Evolutionary conservation across 805 yeast genomes (phyloP), one percentile per base, ranked within the genome.

Genomic region (Teunomyces funiuensis): DNA sequence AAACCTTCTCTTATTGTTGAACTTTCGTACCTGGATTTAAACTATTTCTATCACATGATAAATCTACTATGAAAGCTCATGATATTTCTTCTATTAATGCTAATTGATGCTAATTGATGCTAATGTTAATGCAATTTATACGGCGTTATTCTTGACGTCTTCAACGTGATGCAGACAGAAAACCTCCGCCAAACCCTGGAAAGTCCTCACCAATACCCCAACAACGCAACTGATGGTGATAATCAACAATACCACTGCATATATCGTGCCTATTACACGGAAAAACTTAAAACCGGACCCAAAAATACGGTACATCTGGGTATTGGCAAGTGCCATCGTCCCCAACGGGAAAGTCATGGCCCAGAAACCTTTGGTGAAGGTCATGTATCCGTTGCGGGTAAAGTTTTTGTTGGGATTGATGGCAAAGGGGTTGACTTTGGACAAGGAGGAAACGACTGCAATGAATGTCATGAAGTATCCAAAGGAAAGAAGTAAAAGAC

Each of bases 271-370:
- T 18, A 86, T 48, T 7, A 83, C 81, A 47, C 77, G 71, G 61
- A 87, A 85, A 0, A 85, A 79, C 8, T 60, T 54, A 49, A 84
- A 56, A 2, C 74, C 74, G 15, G 52, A 42, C 36, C 52, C 52
- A 22, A 44, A 46, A 13, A 36, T 38, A 18, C 37, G 34, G 47
- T 43, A 82, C 14, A 88, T 55, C 50, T 79, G 75, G 7, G 69
- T 60, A 43, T 79, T 73, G 2, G 88, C 79, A 10, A 84, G 58
- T 0, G 83, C 70, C 83, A 86, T 46, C 6, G 65, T 87, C 2
- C 96, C 97, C 52, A 88, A 54, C 3, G 96, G 97, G 82, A 89
- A 89, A 48, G 96, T 85, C 70, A 85, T 77, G 13, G 89, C 81
- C 96, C 96, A 86, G 79, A 54, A 60, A 1, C 56, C 54, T 11